These are phyloP conservation scores for Elongisporangium senticosum DNA, from an alignment of 352 stramenopile genomes.

Conservation along the genomic window DNA sequence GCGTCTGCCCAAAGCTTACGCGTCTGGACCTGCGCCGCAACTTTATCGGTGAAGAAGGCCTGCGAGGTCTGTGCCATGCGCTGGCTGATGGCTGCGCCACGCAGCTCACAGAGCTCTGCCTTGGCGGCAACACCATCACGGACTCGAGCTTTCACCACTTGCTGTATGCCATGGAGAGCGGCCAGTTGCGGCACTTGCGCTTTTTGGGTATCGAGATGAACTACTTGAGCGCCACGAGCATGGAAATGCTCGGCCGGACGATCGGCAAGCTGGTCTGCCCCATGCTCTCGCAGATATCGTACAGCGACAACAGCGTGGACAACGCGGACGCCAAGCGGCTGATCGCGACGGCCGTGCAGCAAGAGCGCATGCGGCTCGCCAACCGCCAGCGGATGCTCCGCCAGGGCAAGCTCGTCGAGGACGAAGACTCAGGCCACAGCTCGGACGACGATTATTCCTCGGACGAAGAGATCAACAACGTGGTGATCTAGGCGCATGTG, in stretches of 20 bases:
- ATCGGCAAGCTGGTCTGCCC: conserved; percentile 79
- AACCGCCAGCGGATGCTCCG: conserved; percentile 47
- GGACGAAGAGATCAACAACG: conserved; percentile 18
- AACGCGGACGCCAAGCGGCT: conserved; percentile 69
- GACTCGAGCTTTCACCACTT: conserved; percentile 83
- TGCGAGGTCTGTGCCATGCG: conserved; percentile 64
- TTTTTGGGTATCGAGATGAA: conserved; percentile 86
- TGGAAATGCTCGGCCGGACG: conserved; percentile 81
- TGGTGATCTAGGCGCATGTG: background rate
- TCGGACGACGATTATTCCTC: conserved; percentile 33
- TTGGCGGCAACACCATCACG: conserved; percentile 78
- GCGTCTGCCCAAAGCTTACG: conserved; percentile 72
- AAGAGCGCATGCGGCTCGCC: conserved; percentile 61
- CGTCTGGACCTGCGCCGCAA: conserved; percentile 77
- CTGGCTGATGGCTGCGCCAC: conserved; percentile 65
- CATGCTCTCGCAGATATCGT: conserved; percentile 80
- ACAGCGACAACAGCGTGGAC: conserved; percentile 80
- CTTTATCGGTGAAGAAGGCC: conserved; percentile 80
- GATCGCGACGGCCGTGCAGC: conserved; percentile 70
- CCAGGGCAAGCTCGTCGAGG: conserved; percentile 21
- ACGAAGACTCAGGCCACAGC: conserved; percentile 19
- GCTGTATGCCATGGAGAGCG: conserved; percentile 76
- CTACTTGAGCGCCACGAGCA: conserved; percentile 74
- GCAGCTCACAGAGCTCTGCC: conserved; percentile 65
- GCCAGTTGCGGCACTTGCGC: conserved; percentile 44